A percentile compares a stretch with the other conserved stretches of the same genome.
Evolutionary conservation across 441 rosid species (phyloP).

Genomic region (Jatropha podagrica): DNA sequence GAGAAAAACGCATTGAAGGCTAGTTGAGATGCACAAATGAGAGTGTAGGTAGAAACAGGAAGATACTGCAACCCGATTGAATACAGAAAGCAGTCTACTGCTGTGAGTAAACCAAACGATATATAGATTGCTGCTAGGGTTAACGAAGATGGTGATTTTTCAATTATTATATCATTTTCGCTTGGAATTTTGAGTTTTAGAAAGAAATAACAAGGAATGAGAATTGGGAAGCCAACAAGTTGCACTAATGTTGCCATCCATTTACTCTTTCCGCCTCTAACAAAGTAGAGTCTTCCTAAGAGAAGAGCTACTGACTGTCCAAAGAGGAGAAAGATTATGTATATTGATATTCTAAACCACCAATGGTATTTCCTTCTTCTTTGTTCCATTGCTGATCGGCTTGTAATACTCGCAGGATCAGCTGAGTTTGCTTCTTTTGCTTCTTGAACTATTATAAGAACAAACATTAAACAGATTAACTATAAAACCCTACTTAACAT

Average conservation of each 20-base stretch:
- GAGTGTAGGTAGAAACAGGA: slow-evolving; percentile 29
- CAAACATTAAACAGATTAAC: neutral
- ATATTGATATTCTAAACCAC: slow-evolving; percentile 30
- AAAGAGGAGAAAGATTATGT: slow-evolving; percentile 22
- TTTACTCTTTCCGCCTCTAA: slow-evolving; percentile 38
- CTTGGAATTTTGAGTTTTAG: neutral
- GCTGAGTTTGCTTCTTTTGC: slow-evolving; percentile 1
- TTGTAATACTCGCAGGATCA: too few relatives aligned
- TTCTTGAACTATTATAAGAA: slow-evolving; percentile 10
- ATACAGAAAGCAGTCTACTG: slow-evolving; percentile 32
- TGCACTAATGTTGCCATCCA: slow-evolving; percentile 39
- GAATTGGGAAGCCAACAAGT: slow-evolving; percentile 38
- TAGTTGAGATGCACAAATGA: slow-evolving; percentile 41
- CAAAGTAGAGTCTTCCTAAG: slow-evolving; percentile 39
- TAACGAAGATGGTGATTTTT: slow-evolving; percentile 17
- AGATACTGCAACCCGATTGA: slow-evolving; percentile 47
- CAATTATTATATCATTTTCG: neutral
- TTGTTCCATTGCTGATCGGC: slow-evolving; percentile 3
- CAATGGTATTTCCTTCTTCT: slow-evolving; percentile 15
- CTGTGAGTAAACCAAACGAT: slow-evolving; percentile 40
- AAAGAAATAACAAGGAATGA: slow-evolving; percentile 27
- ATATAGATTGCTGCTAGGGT: slow-evolving; percentile 36
- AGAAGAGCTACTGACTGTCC: slow-evolving; percentile 36
- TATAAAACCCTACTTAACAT: too few relatives aligned
- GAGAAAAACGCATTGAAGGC: slow-evolving; percentile 55